These are phyloP conservation scores for Daedaleopsis nitida DNA, from an alignment of 768 basidiomycete genomes.

Conservation along the genomic window DNA sequence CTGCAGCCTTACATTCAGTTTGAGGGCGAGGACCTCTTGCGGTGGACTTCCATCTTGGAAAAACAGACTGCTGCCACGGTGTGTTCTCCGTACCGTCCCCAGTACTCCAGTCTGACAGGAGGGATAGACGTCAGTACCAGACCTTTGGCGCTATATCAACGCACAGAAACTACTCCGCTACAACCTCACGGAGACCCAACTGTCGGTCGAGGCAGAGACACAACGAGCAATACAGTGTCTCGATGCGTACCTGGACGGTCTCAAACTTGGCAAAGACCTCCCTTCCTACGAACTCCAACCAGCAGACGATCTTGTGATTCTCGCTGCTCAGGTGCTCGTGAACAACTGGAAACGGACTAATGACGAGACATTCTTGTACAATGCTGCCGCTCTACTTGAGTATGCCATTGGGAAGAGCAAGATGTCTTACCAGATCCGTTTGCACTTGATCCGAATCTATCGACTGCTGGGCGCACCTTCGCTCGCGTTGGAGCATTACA, in stretches of 20 bases:
- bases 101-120: conserved; percentile 1
- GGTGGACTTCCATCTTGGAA: conserved; percentile 59
- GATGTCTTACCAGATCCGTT: conserved; percentile 75
- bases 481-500: conserved; percentile 78
- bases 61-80: conserved; percentile 42
- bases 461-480: conserved; percentile 78
- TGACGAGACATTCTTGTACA: conserved; percentile 61
- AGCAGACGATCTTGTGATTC: conserved; percentile 80
- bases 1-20: conserved; percentile 65
- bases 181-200: conserved; percentile 48
- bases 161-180: conserved; percentile 73
- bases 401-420: conserved; percentile 72
- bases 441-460: conserved; percentile 81
- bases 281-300: conserved; percentile 82
- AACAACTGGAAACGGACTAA: conserved; percentile 59
- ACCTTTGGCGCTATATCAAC: conserved; percentile 72
- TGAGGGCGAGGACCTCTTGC: conserved; percentile 45
- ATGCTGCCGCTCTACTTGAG: conserved; percentile 68
- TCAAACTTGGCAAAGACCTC: conserved; percentile 66
- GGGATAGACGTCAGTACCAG: conserved; percentile 48
- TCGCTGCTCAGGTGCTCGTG: conserved; percentile 71
- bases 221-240: conserved; percentile 53
- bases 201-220: conserved; percentile 60
- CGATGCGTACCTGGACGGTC: conserved; percentile 63
- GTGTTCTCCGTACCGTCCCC: conserved; percentile 37